Percentiles rank a stretch among this genome's conserved stretches.
These are phyloP conservation scores for Thraustochytrium sp. DNA, from an alignment of 352 stramenopile genomes.

Conservation along the genomic window DNA sequence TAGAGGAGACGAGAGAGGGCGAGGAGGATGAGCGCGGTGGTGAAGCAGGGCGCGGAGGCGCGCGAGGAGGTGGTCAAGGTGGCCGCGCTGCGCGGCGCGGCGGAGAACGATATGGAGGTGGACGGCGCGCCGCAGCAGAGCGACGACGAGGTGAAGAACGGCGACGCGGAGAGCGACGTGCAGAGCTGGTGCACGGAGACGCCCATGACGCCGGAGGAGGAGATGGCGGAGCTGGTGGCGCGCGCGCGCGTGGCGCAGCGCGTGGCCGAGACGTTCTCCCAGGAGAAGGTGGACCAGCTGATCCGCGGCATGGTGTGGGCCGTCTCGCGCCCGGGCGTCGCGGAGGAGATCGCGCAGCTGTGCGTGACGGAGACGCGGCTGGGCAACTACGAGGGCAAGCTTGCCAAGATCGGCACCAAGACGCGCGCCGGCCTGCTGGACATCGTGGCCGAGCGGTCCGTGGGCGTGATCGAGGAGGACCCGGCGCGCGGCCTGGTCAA, in stretches of 20 bases:
- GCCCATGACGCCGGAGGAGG: not conserved
- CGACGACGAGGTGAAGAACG: constrained; percentile 17
- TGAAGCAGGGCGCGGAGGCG: no score
- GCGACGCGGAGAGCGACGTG: constrained; percentile 3
- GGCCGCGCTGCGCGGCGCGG: no score
- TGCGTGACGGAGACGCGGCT: constrained; percentile 17
- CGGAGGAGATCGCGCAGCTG: constrained; percentile 9
- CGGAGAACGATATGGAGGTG: no score
- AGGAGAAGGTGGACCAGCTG: constrained; percentile 17
- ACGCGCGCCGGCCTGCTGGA: constrained; percentile 14
- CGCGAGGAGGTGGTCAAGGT: no score
- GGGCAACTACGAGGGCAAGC: constrained; percentile 37
- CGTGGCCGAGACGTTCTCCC: not conserved
- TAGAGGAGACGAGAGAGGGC: no score
- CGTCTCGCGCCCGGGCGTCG: not conserved
- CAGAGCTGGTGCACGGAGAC: constrained; percentile 10
- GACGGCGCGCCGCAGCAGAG: constrained; percentile 9
- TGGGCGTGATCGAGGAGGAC: constrained; percentile 37
- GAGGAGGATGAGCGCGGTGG: no score
- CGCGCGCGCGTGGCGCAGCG: not conserved
- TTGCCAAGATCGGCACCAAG: constrained; percentile 20
- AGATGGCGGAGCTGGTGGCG: not conserved
- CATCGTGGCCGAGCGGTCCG: not conserved
- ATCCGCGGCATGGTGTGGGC: constrained; percentile 8
- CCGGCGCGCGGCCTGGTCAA: not conserved